These are phyloP conservation scores for Chloranthus sessilifolius DNA, from an alignment of 164 flowering plant genomes.

Conservation along the genomic window DNA sequence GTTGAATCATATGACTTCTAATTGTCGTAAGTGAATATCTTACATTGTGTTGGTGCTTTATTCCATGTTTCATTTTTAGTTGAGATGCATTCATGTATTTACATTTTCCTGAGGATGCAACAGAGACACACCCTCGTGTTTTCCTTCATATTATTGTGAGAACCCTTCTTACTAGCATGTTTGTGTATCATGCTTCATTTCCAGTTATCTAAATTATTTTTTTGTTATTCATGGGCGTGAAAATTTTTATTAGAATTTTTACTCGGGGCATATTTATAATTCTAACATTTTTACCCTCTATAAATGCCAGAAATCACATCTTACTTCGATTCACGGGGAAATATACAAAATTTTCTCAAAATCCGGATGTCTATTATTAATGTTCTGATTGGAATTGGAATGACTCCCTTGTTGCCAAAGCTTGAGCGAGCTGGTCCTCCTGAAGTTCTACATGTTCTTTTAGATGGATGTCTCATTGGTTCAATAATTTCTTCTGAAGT, in stretches of 20 bases:
- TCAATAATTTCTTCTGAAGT: constrained; percentile 40
- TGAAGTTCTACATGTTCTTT: constrained; percentile 58
- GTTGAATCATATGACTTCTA: constrained; percentile 76
- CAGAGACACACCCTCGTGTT: no score
- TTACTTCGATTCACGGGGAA: constrained; percentile 62
- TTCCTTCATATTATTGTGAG: no score
- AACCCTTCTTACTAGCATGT: no score
- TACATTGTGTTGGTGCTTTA: not conserved
- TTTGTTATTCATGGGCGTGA: no score
- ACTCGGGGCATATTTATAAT: no score
- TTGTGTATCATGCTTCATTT: no score
- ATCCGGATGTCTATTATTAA: constrained; percentile 40
- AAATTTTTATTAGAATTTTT: no score
- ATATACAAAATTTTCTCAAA: constrained; percentile 47
- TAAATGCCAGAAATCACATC: constrained; percentile 91
- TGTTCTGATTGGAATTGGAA: constrained; percentile 58
- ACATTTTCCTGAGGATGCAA: no score
- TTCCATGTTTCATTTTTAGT: no score
- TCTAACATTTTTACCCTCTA: no score
- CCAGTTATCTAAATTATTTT: no score
- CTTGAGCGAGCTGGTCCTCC: constrained; percentile 76
- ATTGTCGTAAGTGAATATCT: constrained; percentile 59
- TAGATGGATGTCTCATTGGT: constrained; percentile 89
- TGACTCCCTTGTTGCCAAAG: constrained; percentile 67
- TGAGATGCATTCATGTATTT: no score